phyloP scores from a whole-genome alignment of 2,329 filamentous ascomycete genomes.

The Sporothrix curviconia region DNA sequence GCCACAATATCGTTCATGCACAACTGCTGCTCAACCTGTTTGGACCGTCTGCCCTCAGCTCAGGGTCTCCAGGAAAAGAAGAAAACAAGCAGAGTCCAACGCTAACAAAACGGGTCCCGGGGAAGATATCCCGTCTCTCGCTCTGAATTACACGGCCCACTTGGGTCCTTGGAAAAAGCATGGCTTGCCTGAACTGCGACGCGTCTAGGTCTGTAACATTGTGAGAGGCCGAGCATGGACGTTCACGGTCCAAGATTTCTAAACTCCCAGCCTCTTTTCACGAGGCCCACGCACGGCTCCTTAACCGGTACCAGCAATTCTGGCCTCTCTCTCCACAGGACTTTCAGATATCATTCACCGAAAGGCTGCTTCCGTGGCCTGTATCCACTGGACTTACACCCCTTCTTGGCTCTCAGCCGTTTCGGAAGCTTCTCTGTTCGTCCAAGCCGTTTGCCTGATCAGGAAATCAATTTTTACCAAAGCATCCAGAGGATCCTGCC shows the following conservation, averaged over 20 bases:
- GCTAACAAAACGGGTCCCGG: constrained; percentile 4
- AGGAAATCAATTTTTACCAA: constrained; percentile 12
- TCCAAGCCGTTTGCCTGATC: constrained; percentile 7
- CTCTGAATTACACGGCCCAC: constrained; percentile 3
- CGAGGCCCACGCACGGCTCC: neutral
- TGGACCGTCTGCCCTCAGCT: neutral
- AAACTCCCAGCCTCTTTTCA: neutral
- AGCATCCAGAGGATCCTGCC: neutral
- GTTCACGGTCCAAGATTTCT: neutral
- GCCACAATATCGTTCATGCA: neutral
- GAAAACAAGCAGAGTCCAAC: too few species aligned
- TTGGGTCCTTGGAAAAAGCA: neutral
- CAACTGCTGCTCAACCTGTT: neutral
- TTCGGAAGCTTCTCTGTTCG: constrained; percentile 11
- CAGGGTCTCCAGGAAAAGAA: neutral
- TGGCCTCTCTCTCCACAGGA: too few species aligned
- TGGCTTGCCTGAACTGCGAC: too few species aligned
- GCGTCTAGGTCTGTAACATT: neutral
- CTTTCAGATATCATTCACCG: too few species aligned
- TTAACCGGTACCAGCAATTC: neutral
- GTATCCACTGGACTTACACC: neutral
- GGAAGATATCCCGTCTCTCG: constrained; percentile 1
- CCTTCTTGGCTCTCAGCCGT: neutral
- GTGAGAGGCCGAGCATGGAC: neutral
- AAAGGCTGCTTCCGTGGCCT: too few species aligned